Conservation (phyloP, 768 basidiomycete genomes). For the Cantharellus anzutake region DNA sequence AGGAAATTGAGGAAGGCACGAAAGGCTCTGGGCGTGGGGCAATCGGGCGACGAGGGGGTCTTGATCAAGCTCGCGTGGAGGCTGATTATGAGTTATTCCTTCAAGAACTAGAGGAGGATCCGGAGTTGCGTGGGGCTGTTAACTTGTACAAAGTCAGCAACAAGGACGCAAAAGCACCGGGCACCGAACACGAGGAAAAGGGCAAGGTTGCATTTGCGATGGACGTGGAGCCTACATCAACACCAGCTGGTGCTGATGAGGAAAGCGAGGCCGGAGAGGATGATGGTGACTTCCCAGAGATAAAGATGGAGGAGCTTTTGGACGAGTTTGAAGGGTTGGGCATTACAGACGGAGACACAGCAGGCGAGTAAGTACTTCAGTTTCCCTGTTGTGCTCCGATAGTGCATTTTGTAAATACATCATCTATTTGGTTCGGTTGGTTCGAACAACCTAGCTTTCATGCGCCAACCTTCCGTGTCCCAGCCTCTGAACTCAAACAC, state of each 20-base stretch:
- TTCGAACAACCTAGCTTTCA: not conserved
- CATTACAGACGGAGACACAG: constrained; percentile 24
- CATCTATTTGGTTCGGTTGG: not conserved
- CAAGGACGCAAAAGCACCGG: constrained; percentile 26
- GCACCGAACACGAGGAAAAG: constrained; percentile 18
- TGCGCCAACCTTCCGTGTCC: not conserved
- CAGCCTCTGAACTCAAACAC: constrained; percentile 4
- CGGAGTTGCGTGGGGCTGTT: constrained; percentile 68
- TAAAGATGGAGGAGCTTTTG: constrained; percentile 66
- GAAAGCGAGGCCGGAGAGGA: constrained; percentile 28
- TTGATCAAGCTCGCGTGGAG: constrained; percentile 84
- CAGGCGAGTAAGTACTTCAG: not conserved
- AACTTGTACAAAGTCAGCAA: constrained; percentile 60
- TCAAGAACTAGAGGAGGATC: constrained; percentile 85
- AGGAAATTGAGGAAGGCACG: constrained; percentile 67
- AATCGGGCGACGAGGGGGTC: constrained; percentile 76
- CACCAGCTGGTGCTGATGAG: constrained; percentile 15
- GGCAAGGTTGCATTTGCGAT: constrained; percentile 32
- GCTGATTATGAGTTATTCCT: constrained; percentile 95
- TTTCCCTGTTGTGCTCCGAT: not conserved
- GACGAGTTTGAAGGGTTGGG: constrained; percentile 90
- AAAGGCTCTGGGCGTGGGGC: constrained; percentile 45
- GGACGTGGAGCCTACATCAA: constrained; percentile 36
- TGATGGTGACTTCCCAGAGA: constrained; percentile 77
- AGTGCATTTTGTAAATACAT: not conserved